Conservation (phyloP, 1,284 basidiomycete genomes). For the Trichosporon ovoides region DNA sequence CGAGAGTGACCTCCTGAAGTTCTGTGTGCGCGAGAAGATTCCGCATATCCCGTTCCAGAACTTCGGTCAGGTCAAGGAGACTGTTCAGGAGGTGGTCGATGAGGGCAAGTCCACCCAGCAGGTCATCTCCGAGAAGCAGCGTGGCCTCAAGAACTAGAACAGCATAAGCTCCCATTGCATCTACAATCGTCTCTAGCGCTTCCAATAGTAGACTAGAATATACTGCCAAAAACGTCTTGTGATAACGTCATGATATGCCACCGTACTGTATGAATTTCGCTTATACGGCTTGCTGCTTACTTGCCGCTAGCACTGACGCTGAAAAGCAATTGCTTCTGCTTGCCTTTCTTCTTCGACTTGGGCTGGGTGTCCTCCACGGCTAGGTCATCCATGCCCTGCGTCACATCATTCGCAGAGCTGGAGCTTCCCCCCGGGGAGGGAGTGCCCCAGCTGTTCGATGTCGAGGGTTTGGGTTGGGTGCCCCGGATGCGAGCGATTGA, state of each 20-base stretch:
- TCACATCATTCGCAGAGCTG: constrained; percentile 20
- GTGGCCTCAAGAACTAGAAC: not conserved
- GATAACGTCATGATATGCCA: not conserved
- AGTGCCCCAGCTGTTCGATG: constrained; percentile 27
- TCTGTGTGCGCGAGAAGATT: constrained; percentile 56
- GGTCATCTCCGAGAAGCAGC: constrained; percentile 38
- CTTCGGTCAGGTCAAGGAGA: constrained; percentile 47
- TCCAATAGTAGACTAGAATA: not conserved
- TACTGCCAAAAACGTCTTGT: not conserved
- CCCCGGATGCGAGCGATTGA: constrained; percentile 68
- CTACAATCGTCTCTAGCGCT: no score
- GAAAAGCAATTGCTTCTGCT: constrained; percentile 77
- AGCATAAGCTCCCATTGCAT: not conserved
- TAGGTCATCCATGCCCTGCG: not conserved
- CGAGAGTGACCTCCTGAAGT: constrained; percentile 77
- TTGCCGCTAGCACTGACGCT: constrained; percentile 49
- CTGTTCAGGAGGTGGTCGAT: constrained; percentile 62
- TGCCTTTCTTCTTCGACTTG: constrained; percentile 57
- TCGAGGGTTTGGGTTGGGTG: constrained; percentile 49
- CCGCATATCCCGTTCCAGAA: constrained; percentile 47
- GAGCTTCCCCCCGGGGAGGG: not conserved
- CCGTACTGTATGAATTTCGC: not conserved
- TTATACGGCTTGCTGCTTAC: not conserved
- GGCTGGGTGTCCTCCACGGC: not conserved
- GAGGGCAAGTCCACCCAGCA: constrained; percentile 30